These are phyloP conservation scores for Colletotrichum sp. DNA, from an alignment of 2,329 filamentous ascomycete species.

Conservation along the genomic window DNA sequence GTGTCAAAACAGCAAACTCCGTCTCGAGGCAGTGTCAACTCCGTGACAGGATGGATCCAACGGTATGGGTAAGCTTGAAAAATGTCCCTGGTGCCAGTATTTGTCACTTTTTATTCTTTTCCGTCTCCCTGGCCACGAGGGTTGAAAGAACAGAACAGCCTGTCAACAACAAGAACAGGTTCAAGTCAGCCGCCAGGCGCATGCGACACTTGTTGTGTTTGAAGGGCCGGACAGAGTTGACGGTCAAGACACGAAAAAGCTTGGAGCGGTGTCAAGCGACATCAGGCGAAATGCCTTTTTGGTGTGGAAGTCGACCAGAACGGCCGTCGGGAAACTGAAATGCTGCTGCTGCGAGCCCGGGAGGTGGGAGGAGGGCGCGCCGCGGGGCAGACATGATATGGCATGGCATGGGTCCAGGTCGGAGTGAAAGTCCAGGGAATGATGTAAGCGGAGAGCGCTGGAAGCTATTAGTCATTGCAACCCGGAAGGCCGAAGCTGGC, in stretches of 20 bases:
- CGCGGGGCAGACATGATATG: neutral
- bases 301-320: neutral
- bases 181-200: neutral
- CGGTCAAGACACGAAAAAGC: neutral
- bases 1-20: neutral
- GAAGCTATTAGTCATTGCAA: slow-evolving; percentile 1
- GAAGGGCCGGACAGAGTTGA: neutral
- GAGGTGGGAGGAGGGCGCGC: neutral
- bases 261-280: neutral
- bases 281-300: neutral
- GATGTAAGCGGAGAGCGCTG: neutral
- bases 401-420: neutral
- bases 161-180: neutral
- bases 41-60: neutral
- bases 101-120: neutral
- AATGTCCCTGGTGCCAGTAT: neutral
- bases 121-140: neutral
- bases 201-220: slow-evolving; percentile 8
- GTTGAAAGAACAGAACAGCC: neutral
- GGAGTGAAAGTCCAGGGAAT: neutral
- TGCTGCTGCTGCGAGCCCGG: neutral
- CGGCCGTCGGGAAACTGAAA: neutral
- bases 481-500: slow-evolving; percentile 13
- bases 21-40: neutral
- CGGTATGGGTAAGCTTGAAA: slow-evolving; percentile 4